Percentiles rank a stretch among this genome's conserved stretches.
phyloP scores from a whole-genome alignment of 768 basidiomycete genomes.

The Gloeopeniophorella convolvens region DNA sequence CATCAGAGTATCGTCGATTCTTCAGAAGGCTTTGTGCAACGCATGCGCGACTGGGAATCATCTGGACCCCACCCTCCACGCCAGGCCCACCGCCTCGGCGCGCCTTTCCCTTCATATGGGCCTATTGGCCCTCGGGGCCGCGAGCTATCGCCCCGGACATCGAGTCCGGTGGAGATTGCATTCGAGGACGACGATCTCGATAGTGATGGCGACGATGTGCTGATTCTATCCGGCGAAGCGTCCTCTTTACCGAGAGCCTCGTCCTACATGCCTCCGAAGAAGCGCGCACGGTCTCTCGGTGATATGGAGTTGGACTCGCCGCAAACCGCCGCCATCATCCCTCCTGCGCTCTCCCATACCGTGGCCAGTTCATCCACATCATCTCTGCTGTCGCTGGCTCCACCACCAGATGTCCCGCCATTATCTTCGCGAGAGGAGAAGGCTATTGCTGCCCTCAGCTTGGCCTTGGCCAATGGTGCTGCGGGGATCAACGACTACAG shows the following conservation, averaged over 20 bases:
- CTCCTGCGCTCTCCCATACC: conserved; percentile 33
- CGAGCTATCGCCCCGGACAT: conserved; percentile 14
- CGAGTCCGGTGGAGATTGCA: conserved; percentile 18
- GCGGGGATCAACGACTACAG: conserved; percentile 53
- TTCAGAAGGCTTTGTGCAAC: conserved; percentile 60
- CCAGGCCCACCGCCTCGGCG: conserved; percentile 34
- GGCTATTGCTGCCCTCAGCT: conserved; percentile 49
- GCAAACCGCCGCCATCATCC: conserved; percentile 24
- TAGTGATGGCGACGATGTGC: conserved; percentile 49
- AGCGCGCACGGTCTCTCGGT: conserved; percentile 41
- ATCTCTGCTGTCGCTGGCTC: conserved; percentile 34
- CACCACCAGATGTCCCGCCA: conserved; percentile 20
- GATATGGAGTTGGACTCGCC: conserved; percentile 35
- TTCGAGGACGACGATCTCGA: conserved; percentile 22
- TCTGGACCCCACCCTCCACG: conserved; percentile 36
- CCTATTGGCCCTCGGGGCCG: conserved; percentile 1
- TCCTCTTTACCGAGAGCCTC: conserved; percentile 18
- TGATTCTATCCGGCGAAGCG: conserved; percentile 44
- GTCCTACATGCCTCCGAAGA: conserved; percentile 27
- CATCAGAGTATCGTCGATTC: conserved; percentile 54
- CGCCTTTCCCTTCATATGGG: conserved; percentile 3
- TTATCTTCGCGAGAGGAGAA: conserved; percentile 48
- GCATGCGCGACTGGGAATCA: conserved; percentile 69
- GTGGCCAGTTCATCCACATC: conserved; percentile 34
- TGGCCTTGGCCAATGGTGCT: conserved; percentile 61